Percentiles rank a stretch among this genome's conserved stretches.
Conservation (phyloP, 805 yeast genomes). For the Clavispora phyllophila region DNA sequence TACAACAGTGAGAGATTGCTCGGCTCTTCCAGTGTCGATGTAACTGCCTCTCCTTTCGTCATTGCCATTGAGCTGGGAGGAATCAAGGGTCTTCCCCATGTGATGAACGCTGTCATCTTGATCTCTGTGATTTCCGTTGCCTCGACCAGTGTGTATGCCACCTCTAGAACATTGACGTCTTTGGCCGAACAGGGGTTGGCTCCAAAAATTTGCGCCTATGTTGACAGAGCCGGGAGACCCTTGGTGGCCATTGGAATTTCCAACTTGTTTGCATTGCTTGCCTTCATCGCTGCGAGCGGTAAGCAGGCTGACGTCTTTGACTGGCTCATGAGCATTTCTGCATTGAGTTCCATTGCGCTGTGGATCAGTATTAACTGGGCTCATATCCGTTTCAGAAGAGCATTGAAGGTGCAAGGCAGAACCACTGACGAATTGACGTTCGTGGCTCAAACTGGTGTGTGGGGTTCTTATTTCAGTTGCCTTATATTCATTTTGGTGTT, state of each 20-base stretch:
- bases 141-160: conserved; percentile 65
- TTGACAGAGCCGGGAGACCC: conserved; percentile 78
- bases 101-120: conserved; percentile 65
- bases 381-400: conserved; percentile 61
- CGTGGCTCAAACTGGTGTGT: conserved; percentile 32
- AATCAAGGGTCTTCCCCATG: conserved; percentile 56
- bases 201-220: conserved; percentile 57
- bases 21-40: conserved; percentile 47
- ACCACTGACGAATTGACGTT: conserved; percentile 31
- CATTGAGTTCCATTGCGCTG: conserved; percentile 70
- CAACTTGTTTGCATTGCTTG: conserved; percentile 51
- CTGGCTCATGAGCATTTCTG: conserved; percentile 76
- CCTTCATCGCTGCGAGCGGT: conserved; percentile 60
- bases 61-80: conserved; percentile 65
- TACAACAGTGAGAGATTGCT: conserved; percentile 41
- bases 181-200: conserved; percentile 63
- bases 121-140: conserved; percentile 68
- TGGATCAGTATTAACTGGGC: conserved; percentile 73
- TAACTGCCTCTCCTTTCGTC: conserved; percentile 73
- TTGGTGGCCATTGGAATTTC: conserved; percentile 56
- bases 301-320: conserved; percentile 55
- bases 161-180: conserved; percentile 54
- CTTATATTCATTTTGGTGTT: conserved; percentile 30
- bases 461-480: conserved; percentile 33
- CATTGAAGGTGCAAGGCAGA: conserved; percentile 49